A percentile compares a stretch with the other conserved stretches of the same genome.
Evolutionary conservation across 208 protist genomes (phyloP).

Genomic region (Lotmaria passim): DNA sequence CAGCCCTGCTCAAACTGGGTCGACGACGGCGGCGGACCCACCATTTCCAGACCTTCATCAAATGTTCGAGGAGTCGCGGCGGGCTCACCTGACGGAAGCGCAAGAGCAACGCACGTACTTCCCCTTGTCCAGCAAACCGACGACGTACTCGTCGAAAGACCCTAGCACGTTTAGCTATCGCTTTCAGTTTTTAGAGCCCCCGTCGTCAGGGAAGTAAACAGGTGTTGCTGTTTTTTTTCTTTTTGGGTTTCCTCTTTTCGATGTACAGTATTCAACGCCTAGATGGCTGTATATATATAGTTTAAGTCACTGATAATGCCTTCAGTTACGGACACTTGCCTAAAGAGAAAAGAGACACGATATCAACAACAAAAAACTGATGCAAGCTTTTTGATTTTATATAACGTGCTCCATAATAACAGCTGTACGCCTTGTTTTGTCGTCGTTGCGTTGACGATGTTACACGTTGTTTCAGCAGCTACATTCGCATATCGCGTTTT

Average conservation of each 20-base stretch:
- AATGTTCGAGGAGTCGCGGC: slow-evolving; percentile 73
- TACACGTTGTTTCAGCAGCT: no score
- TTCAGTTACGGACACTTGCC: no score
- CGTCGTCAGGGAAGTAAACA: neutral
- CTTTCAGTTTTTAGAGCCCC: slow-evolving; percentile 39
- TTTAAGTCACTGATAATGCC: no score
- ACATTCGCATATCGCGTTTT: no score
- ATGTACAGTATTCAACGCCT: slow-evolving; percentile 10
- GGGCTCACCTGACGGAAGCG: slow-evolving; percentile 54
- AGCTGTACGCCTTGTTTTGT: no score
- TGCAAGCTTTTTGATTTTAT: no score
- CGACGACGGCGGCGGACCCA: neutral
- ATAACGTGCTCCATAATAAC: no score
- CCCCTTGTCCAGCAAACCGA: slow-evolving; percentile 34
- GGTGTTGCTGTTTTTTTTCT: neutral
- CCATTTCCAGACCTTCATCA: slow-evolving; percentile 61
- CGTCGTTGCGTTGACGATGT: no score
- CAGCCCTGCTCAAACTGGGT: neutral
- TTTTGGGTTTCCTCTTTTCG: neutral
- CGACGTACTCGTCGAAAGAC: slow-evolving; percentile 45
- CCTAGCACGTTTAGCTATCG: slow-evolving; percentile 70
- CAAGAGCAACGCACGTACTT: slow-evolving; percentile 57
- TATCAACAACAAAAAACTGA: no score
- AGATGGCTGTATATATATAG: no score
- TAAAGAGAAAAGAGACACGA: no score